phyloP scores from a whole-genome alignment of 2,329 filamentous ascomycete genomes.

The Coniochaeta ligniaria region DNA sequence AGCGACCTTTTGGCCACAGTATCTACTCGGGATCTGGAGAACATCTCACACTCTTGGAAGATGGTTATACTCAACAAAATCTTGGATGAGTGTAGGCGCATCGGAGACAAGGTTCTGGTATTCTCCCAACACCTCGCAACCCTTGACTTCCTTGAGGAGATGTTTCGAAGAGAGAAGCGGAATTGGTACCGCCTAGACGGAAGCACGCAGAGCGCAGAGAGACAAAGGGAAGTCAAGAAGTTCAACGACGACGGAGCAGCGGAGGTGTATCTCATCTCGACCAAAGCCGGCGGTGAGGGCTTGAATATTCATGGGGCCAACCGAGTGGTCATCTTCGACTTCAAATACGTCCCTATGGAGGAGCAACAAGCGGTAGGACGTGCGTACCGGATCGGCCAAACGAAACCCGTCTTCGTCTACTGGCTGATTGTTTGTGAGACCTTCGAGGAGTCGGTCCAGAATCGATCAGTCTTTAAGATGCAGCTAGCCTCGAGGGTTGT shows the following conservation, averaged over 20 bases:
- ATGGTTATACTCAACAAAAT: constrained; percentile 61
- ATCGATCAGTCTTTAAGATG: constrained; percentile 72
- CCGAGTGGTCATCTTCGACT: constrained; percentile 81
- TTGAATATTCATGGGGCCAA: constrained; percentile 81
- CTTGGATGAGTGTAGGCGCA: constrained; percentile 52
- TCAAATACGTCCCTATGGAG: constrained; percentile 69
- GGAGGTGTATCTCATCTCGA: constrained; percentile 74
- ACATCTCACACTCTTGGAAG: constrained; percentile 57
- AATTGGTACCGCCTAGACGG: constrained; percentile 62
- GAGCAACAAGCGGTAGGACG: constrained; percentile 85
- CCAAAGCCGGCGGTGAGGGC: constrained; percentile 72
- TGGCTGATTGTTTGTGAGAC: constrained; percentile 72
- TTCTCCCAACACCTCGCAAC: constrained; percentile 70
- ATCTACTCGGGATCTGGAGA: constrained; percentile 30
- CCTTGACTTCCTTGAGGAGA: constrained; percentile 58
- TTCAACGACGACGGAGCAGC: constrained; percentile 53
- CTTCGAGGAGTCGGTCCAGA: constrained; percentile 68
- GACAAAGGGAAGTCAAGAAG: constrained; percentile 56
- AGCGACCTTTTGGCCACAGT: constrained; percentile 26
- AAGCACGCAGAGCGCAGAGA: constrained; percentile 40
- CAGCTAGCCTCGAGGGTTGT: constrained; percentile 75
- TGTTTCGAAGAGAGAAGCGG: constrained; percentile 43
- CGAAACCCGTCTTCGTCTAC: constrained; percentile 77
- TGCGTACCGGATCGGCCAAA: constrained; percentile 79
- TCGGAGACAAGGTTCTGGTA: constrained; percentile 68